Evolutionary conservation across 805 yeast genomes (phyloP).

Genomic region (Clavispora carvajalis): DNA sequence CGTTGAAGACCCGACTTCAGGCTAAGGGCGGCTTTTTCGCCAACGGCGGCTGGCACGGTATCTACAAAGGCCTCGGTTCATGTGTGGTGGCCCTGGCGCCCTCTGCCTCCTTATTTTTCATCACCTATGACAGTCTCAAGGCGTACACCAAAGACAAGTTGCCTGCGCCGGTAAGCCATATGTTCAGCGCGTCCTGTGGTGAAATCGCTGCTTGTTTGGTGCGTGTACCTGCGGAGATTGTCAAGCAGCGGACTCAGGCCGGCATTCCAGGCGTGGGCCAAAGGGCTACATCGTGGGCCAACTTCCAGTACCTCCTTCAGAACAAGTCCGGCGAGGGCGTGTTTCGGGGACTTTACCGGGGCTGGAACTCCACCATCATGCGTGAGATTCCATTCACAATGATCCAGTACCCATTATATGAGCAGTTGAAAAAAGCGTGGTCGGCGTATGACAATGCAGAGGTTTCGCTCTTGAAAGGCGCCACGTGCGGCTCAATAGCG

Average conservation of each 20-base stretch:
- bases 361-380: slow-evolving; percentile 88
- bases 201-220: slow-evolving; percentile 91
- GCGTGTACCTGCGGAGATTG: slow-evolving; percentile 94
- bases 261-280: slow-evolving; percentile 30
- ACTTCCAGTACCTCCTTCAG: slow-evolving; percentile 55
- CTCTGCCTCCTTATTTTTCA: slow-evolving; percentile 40
- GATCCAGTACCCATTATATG: slow-evolving; percentile 93
- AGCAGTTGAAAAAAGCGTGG: slow-evolving; percentile 64
- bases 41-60: slow-evolving; percentile 91
- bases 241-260: slow-evolving; percentile 87
- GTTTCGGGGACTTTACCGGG: slow-evolving; percentile 77
- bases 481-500: slow-evolving; percentile 76
- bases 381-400: slow-evolving; percentile 96
- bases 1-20: slow-evolving; percentile 88
- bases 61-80: slow-evolving; percentile 88
- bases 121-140: slow-evolving; percentile 80
- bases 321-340: slow-evolving; percentile 77
- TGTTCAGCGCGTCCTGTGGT: slow-evolving; percentile 84
- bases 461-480: slow-evolving; percentile 68
- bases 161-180: slow-evolving; percentile 51
- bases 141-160: slow-evolving; percentile 28
- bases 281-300: slow-evolving; percentile 57
- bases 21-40: slow-evolving; percentile 90
- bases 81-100: slow-evolving; percentile 96
- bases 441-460: slow-evolving; percentile 35